phyloP scores from a whole-genome alignment of 2,329 filamentous ascomycete genomes.

The Volutella citrinella region DNA sequence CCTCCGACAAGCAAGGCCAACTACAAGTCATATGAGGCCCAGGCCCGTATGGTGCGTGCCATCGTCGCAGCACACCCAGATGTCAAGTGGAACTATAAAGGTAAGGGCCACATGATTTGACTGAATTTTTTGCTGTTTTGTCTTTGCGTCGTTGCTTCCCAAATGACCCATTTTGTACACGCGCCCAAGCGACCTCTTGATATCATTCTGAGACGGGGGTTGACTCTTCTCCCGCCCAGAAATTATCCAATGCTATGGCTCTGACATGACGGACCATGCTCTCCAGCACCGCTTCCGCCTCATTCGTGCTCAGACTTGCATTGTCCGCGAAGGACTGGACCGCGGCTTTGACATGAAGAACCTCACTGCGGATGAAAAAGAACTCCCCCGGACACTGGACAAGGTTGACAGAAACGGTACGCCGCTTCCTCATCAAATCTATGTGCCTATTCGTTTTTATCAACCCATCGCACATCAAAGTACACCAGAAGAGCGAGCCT shows the following conservation, averaged over 20 bases:
- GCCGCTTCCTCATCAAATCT: conserved; percentile 11
- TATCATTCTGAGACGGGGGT: conserved; percentile 25
- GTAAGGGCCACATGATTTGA: too few relatives aligned
- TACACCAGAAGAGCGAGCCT: neutral
- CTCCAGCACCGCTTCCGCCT: conserved; percentile 52
- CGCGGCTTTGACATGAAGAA: conserved; percentile 41
- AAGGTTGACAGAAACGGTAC: conserved; percentile 41
- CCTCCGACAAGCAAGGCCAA: conserved; percentile 45
- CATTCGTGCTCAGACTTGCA: conserved; percentile 39
- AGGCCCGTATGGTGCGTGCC: conserved; percentile 58
- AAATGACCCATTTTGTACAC: too few relatives aligned
- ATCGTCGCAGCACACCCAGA: conserved; percentile 56
- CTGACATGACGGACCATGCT: conserved; percentile 45
- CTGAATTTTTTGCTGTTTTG: conserved; percentile 7
- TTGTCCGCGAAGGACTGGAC: conserved; percentile 34
- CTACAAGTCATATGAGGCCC: conserved; percentile 59
- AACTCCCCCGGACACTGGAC: conserved; percentile 36
- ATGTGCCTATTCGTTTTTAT: conserved; percentile 4
- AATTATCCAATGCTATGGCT: conserved; percentile 46
- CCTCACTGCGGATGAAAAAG: conserved; percentile 32
- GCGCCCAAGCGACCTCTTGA: too few relatives aligned
- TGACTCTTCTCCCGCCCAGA: conserved; percentile 39
- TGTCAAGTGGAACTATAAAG: conserved; percentile 58
- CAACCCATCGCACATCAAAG: neutral
- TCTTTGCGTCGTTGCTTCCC: conserved; percentile 2